Conservation (phyloP, 2,329 filamentous ascomycete species). For the Thelonectria olida region DNA sequence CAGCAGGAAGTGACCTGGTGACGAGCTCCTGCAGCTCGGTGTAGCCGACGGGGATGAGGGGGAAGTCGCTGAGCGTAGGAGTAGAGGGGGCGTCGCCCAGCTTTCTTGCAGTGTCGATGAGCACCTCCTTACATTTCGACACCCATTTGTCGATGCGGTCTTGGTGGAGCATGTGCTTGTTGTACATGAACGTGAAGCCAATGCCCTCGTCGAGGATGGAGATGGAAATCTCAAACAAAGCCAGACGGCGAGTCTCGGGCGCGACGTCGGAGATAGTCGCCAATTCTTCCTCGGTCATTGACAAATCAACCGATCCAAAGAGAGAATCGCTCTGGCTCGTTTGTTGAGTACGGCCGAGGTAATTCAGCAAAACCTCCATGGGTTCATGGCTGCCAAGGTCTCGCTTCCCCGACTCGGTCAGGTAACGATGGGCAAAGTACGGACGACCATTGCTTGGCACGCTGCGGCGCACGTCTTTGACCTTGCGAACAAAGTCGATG, state of each 20-base stretch:
- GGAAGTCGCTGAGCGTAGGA: conserved; percentile 46
- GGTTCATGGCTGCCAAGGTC: conserved; percentile 1
- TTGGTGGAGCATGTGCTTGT: conserved; percentile 25
- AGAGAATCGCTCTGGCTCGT: neutral
- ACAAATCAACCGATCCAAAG: neutral
- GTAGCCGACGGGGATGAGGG: conserved; percentile 44
- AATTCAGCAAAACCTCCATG: conserved; percentile 29
- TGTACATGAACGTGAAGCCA: conserved; percentile 20
- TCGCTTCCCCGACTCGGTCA: neutral
- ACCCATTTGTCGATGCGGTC: conserved; percentile 25
- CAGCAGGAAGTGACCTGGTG: conserved; percentile 29
- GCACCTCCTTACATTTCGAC: conserved; percentile 9
- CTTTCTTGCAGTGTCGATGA: conserved; percentile 11
- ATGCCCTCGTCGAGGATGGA: conserved; percentile 5
- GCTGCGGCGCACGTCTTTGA: conserved; percentile 24
- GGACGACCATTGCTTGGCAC: conserved; percentile 22
- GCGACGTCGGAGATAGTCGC: conserved; percentile 18
- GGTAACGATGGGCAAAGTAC: conserved; percentile 26
- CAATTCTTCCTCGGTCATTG: conserved; percentile 8
- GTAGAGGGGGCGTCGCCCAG: conserved; percentile 23
- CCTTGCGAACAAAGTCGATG: conserved; percentile 15
- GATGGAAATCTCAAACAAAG: conserved; percentile 35
- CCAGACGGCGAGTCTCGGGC: conserved; percentile 12
- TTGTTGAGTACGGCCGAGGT: conserved; percentile 22
- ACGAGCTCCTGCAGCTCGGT: conserved; percentile 37